Conservation (phyloP, 495 filamentous ascomycete genomes). For the Annulohypoxylon moriforme region DNA sequence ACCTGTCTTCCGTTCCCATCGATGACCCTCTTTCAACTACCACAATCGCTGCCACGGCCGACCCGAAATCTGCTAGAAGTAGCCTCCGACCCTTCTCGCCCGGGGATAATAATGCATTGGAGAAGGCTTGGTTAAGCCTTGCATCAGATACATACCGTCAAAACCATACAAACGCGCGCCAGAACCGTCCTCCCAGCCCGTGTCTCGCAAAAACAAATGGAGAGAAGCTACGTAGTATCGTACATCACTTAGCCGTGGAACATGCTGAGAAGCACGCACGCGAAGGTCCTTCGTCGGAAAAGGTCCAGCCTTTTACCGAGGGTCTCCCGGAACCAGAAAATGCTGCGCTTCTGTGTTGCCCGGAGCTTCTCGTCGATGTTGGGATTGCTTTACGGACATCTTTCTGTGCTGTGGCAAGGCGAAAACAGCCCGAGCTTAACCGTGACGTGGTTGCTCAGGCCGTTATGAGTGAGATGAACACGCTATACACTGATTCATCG, state of each 20-base stretch:
- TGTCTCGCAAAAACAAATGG: constrained; percentile 52
- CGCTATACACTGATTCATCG: constrained; percentile 38
- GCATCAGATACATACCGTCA: constrained; percentile 56
- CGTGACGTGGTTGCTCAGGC: constrained; percentile 55
- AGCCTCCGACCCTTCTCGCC: constrained; percentile 81
- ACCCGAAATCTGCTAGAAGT: constrained; percentile 62
- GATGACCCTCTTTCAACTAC: constrained; percentile 83
- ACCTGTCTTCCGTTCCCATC: constrained; percentile 78
- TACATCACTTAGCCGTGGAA: constrained; percentile 54
- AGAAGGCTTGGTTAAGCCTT: constrained; percentile 75
- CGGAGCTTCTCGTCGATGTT: constrained; percentile 55
- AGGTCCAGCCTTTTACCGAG: constrained; percentile 47
- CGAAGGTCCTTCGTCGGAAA: constrained; percentile 46
- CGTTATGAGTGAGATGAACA: constrained; percentile 56
- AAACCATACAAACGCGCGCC: constrained; percentile 53
- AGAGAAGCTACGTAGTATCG: constrained; percentile 56
- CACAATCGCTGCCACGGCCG: constrained; percentile 64
- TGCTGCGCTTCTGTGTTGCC: constrained; percentile 52
- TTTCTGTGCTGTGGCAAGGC: constrained; percentile 59
- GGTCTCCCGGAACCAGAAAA: constrained; percentile 34
- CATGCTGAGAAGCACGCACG: constrained; percentile 51
- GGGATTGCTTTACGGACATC: constrained; percentile 55
- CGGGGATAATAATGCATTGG: constrained; percentile 77
- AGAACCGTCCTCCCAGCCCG: constrained; percentile 44
- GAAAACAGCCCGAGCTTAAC: constrained; percentile 50